Evolutionary conservation across 371 early-diverging fungal genomes (phyloP).

Genomic region (Mortierella sp.): DNA sequence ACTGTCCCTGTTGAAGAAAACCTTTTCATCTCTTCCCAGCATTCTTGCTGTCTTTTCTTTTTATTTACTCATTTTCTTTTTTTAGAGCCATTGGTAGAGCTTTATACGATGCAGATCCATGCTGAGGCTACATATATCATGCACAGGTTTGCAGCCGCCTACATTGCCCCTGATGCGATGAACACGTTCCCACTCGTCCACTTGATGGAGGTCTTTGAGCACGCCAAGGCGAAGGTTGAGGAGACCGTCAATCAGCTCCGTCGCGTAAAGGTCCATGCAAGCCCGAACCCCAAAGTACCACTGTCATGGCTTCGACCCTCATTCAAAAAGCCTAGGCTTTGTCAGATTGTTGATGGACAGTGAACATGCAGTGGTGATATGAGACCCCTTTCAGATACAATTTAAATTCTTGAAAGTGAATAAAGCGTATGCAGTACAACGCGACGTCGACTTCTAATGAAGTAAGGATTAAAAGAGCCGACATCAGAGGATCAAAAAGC

Average conservation of each 20-base stretch:
- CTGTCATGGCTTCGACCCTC: conserved; percentile 35
- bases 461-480: no score
- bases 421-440: no score
- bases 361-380: not conserved
- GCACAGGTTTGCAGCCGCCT: conserved; percentile 23
- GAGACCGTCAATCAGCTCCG: conserved; percentile 27
- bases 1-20: conserved; percentile 4
- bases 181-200: conserved; percentile 35
- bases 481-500: no score
- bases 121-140: conserved; percentile 31
- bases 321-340: conserved; percentile 34
- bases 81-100: conserved; percentile 34
- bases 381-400: no score
- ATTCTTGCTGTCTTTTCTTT: conserved; percentile 10
- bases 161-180: conserved; percentile 28
- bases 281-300: conserved; percentile 25
- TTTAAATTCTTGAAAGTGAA: no score
- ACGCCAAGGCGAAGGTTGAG: conserved; percentile 18
- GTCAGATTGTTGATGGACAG: conserved; percentile 21
- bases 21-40: not conserved
- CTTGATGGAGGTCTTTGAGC: conserved; percentile 29
- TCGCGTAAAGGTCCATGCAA: conserved; percentile 32
- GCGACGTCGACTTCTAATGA: no score
- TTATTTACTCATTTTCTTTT: conserved; percentile 7
- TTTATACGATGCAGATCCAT: conserved; percentile 29